phyloP scores from a whole-genome alignment of 75 land plant genomes.

The Ceratopteris richardii region DNA sequence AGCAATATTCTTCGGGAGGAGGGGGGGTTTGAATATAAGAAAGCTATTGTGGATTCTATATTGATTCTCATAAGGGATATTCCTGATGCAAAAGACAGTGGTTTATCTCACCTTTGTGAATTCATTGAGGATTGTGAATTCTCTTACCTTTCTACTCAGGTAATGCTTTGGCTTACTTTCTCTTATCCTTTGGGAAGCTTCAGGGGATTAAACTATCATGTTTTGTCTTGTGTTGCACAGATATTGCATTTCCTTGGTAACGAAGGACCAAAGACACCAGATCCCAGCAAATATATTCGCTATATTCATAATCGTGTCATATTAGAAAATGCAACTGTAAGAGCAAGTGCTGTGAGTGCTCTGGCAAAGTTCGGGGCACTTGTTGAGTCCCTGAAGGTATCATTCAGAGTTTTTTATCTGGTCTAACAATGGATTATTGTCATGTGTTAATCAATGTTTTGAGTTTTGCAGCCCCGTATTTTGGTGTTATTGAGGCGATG shows the following conservation, averaged over 20 bases:
- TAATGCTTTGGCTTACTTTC: constrained; percentile 13
- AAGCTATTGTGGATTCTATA: constrained; percentile 97
- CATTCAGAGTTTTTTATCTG: neutral
- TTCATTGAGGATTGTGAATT: constrained; percentile 99
- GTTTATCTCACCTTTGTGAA: constrained; percentile 87
- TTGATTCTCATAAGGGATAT: constrained; percentile 92
- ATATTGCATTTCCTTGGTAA: constrained; percentile 91
- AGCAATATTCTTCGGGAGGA: constrained; percentile 95
- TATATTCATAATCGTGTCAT: constrained; percentile 92
- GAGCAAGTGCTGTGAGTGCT: constrained; percentile 94
- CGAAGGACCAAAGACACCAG: constrained; percentile 95
- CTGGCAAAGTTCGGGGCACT: constrained; percentile 84
- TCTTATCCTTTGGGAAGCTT: too few relatives aligned
- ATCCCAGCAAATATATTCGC: constrained; percentile 97
- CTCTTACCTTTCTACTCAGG: constrained; percentile 96
- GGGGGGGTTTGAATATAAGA: constrained; percentile 98
- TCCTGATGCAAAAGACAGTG: constrained; percentile 96
- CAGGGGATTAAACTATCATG: too few relatives aligned
- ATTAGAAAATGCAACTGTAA: constrained; percentile 93
- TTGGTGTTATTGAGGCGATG: constrained; percentile 81
- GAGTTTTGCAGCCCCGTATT: constrained; percentile 68
- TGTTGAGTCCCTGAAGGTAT: constrained; percentile 83
- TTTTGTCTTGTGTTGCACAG: constrained; percentile 21
- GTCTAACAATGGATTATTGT: neutral
- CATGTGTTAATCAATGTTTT: neutral